phyloP scores from a whole-genome alignment of 257 asterid species.

The Primulina tabacum region DNA sequence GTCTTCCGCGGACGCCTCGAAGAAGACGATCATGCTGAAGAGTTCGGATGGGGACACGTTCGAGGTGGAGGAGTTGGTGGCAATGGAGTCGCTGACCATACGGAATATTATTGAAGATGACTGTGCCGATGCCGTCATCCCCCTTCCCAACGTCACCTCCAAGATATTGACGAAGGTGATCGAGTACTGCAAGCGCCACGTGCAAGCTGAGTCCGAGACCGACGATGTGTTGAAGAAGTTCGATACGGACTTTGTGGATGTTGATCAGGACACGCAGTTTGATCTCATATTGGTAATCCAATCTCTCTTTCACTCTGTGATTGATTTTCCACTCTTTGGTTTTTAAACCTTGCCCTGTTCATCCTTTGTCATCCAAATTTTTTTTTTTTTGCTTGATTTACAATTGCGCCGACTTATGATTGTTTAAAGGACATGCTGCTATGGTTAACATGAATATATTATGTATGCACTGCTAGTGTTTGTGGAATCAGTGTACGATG shows the following conservation, averaged over 20 bases:
- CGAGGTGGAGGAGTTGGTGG: conserved; percentile 41
- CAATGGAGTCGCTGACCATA: conserved; percentile 38
- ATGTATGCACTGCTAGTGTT: too few relatives aligned
- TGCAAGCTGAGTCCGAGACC: conserved; percentile 22
- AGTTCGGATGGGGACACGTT: conserved; percentile 41
- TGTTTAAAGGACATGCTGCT: too few relatives aligned
- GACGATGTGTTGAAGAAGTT: conserved; percentile 43
- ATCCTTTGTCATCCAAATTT: not conserved
- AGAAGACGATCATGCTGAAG: conserved; percentile 30
- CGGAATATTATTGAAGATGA: conserved; percentile 46
- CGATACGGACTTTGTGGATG: conserved; percentile 54
- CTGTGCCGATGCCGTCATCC: conserved; percentile 37
- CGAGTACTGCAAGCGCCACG: conserved; percentile 44
- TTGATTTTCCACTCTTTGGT: not conserved
- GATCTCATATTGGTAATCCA: conserved; percentile 52
- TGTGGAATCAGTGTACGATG: too few relatives aligned
- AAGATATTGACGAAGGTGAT: conserved; percentile 42
- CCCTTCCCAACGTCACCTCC: conserved; percentile 38
- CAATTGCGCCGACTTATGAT: too few relatives aligned
- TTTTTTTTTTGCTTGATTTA: too few relatives aligned
- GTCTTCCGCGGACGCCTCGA: conserved; percentile 8
- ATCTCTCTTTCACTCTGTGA: too few relatives aligned
- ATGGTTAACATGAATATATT: too few relatives aligned
- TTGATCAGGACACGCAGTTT: conserved; percentile 54
- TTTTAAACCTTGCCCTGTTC: not conserved